Evolutionary conservation across 257 asterid species (phyloP).

Genomic region (Coffea eugenioides): DNA sequence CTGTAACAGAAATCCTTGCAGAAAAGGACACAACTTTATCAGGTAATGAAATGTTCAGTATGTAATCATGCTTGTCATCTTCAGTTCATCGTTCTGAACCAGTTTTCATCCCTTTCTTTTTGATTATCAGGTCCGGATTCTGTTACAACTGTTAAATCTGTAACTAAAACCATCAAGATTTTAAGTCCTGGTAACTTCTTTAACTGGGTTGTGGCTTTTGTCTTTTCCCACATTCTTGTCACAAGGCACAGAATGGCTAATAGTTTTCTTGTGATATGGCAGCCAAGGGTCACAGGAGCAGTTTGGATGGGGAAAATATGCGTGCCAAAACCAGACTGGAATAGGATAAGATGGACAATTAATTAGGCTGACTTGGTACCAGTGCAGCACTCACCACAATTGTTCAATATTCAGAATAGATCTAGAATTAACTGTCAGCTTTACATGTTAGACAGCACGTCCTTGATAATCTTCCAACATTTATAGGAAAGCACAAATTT

Average conservation of each 20-base stretch:
- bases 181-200: slow-evolving; percentile 76
- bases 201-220: neutral
- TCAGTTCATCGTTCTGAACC: slow-evolving; percentile 14
- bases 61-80: slow-evolving; percentile 7
- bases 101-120: slow-evolving; percentile 11
- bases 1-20: slow-evolving; percentile 44
- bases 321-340: slow-evolving; percentile 15
- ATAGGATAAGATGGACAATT: slow-evolving; percentile 3
- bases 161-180: slow-evolving; percentile 66
- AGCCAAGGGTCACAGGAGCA: slow-evolving; percentile 47
- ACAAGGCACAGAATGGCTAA: slow-evolving; percentile 18
- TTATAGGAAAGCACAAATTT: neutral
- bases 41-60: slow-evolving; percentile 39
- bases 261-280: slow-evolving; percentile 18
- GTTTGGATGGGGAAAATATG: slow-evolving; percentile 21
- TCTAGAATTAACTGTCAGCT: slow-evolving; percentile 17
- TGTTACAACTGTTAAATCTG: slow-evolving; percentile 57
- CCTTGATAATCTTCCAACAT: neutral
- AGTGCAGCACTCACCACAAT: slow-evolving; percentile 14
- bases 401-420: slow-evolving; percentile 6
- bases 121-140: slow-evolving; percentile 55
- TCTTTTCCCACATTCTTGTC: neutral
- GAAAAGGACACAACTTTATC: slow-evolving; percentile 43
- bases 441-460: slow-evolving; percentile 21
- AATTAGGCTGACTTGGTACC: slow-evolving; percentile 32